These are phyloP conservation scores for Tylopilus intermedius DNA, from an alignment of 768 basidiomycete species.

Conservation along the genomic window DNA sequence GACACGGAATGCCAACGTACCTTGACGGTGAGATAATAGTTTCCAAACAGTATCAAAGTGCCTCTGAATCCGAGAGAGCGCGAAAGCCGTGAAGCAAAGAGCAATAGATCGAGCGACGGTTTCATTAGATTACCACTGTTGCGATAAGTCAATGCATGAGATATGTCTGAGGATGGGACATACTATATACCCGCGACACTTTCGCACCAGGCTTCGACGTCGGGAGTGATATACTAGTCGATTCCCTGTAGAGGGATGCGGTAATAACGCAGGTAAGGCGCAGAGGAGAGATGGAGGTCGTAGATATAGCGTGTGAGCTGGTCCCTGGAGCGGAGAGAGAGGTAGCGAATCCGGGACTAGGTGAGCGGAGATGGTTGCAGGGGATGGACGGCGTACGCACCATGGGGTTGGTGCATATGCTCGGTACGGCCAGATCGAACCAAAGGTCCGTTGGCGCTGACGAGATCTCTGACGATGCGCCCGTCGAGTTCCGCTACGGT, in stretches of 20 bases:
- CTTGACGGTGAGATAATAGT: constrained; percentile 80
- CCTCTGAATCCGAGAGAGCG: too few species aligned
- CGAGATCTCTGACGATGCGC: constrained; percentile 45
- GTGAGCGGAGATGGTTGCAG: too few species aligned
- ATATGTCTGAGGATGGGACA: constrained; percentile 22
- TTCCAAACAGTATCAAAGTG: constrained; percentile 26
- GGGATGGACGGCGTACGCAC: constrained; percentile 32
- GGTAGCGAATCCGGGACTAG: constrained; percentile 65
- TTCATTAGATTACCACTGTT: constrained; percentile 46
- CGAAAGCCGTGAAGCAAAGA: constrained; percentile 59
- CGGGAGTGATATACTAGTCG: constrained; percentile 91
- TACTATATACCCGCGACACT: constrained; percentile 76
- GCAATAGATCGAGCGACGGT: constrained; percentile 70
- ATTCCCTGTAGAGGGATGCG: constrained; percentile 52
- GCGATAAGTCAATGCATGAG: background rate
- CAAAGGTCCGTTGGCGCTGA: constrained; percentile 74
- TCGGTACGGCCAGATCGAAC: constrained; percentile 65
- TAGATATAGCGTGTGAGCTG: constrained; percentile 87
- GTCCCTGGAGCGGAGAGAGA: constrained; percentile 78
- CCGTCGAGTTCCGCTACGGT: constrained; percentile 48
- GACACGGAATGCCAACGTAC: background rate
- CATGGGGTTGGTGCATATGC: constrained; percentile 68
- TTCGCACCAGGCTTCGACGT: constrained; percentile 48
- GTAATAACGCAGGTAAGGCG: too few species aligned
- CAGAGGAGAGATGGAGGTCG: constrained; percentile 76